These are phyloP conservation scores for Eutrema japonicum DNA, from an alignment of 345 rosid genomes.

Conservation along the genomic window DNA sequence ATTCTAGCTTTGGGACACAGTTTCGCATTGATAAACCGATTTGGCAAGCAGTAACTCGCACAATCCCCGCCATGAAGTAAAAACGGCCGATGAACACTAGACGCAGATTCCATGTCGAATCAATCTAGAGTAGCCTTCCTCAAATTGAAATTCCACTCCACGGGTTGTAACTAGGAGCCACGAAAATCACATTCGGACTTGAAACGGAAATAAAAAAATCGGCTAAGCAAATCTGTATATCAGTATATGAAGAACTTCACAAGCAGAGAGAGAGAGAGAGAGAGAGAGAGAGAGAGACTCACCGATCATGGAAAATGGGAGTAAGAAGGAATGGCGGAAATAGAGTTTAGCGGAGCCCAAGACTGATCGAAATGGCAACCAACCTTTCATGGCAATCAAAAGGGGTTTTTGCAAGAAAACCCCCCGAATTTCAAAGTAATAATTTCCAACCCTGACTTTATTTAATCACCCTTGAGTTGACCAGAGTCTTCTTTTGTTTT, in stretches of 20 bases:
- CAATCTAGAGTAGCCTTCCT: slow-evolving; percentile 1
- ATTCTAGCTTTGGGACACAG: slow-evolving; percentile 40
- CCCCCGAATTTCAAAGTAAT: not conserved
- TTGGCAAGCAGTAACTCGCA: slow-evolving; percentile 38
- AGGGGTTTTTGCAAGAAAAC: not conserved
- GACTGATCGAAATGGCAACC: not conserved
- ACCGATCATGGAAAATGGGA: not conserved
- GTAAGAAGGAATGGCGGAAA: slow-evolving; percentile 1
- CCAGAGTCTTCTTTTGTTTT: too few species aligned
- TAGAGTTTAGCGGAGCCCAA: not conserved
- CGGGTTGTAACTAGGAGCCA: not conserved
- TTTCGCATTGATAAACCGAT: too few species aligned
- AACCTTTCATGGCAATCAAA: slow-evolving; percentile 16
- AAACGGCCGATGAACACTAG: slow-evolving; percentile 54
- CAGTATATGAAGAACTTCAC: not conserved
- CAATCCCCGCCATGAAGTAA: slow-evolving; percentile 40
- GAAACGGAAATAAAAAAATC: slow-evolving; percentile 1
- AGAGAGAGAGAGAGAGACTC: not conserved
- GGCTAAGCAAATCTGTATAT: too few species aligned
- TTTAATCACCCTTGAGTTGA: too few species aligned
- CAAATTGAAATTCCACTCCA: slow-evolving; percentile 21
- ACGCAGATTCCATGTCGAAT: slow-evolving; percentile 62
- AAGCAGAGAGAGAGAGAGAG: too few species aligned
- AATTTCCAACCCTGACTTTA: too few species aligned
- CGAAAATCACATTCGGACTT: slow-evolving; percentile 2